Conservation (phyloP, 139 green algal genomes). For the Monoraphidium neglectum region DNA sequence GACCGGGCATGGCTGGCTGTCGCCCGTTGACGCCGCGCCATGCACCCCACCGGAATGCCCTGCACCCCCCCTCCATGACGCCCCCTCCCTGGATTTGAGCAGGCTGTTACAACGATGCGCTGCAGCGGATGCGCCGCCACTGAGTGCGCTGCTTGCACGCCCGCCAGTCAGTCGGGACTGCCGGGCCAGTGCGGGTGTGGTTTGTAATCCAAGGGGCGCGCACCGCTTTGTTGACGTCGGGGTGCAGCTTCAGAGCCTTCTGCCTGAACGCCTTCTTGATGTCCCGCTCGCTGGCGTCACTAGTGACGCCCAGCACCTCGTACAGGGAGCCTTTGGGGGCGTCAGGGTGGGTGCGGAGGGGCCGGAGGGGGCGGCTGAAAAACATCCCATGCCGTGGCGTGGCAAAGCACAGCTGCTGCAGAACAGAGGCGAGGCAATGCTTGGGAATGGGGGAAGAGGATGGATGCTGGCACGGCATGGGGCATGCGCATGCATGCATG, state of each 20-base stretch:
- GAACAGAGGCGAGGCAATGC: not conserved
- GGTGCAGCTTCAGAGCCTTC: slow-evolving; percentile 39
- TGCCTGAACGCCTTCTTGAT: slow-evolving; percentile 40
- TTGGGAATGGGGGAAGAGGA: not conserved
- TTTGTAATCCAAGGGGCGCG: not conserved
- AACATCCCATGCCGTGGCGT: not conserved
- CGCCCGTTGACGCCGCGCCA: no score
- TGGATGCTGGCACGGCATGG: not conserved
- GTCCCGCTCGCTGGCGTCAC: slow-evolving; percentile 9
- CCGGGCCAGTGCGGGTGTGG: no score
- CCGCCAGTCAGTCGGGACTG: no score
- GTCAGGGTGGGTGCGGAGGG: not conserved
- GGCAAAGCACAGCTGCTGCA: not conserved
- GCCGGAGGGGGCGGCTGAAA: not conserved
- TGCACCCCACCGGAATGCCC: no score
- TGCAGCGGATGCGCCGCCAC: no score
- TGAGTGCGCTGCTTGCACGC: no score
- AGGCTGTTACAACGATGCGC: no score
- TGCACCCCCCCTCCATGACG: no score
- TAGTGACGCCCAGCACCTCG: slow-evolving; percentile 17
- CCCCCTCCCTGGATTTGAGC: no score
- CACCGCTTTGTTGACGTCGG: slow-evolving; percentile 47
- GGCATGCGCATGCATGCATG: no score
- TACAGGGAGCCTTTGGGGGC: slow-evolving; percentile 20
- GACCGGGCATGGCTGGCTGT: no score